phyloP scores from a whole-genome alignment of 306 rosid species.

The Prunus mira region DNA sequence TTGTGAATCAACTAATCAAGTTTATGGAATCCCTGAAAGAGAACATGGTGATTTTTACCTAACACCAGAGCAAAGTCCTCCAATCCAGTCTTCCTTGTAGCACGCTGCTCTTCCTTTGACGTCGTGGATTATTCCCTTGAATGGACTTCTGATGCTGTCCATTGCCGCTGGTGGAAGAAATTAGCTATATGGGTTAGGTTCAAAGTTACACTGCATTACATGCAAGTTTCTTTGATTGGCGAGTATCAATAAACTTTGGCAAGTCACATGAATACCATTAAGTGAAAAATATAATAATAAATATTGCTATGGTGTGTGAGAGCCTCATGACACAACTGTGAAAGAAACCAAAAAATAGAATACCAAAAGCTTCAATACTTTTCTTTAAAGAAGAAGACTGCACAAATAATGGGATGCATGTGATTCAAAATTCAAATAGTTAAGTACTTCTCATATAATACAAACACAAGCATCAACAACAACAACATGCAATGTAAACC shows the following conservation, averaged over 20 bases:
- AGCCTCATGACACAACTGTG: background rate
- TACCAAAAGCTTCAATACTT: background rate
- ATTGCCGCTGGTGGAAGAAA: constrained; percentile 23
- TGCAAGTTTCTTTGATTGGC: background rate
- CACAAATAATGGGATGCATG: constrained; percentile 14
- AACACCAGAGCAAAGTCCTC: constrained; percentile 50
- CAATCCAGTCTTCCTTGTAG: constrained; percentile 74
- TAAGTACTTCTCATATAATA: background rate
- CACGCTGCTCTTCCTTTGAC: constrained; percentile 67
- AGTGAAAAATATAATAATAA: background rate
- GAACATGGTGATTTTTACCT: constrained; percentile 37
- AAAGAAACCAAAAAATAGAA: constrained; percentile 9
- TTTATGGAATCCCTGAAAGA: background rate
- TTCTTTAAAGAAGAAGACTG: background rate
- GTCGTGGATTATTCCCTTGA: constrained; percentile 62
- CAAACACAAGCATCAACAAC: background rate
- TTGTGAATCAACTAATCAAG: background rate
- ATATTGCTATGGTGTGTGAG: too few species aligned
- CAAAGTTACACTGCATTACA: background rate
- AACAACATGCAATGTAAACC: background rate
- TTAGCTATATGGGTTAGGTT: background rate
- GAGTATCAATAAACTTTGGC: background rate
- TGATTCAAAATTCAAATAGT: background rate
- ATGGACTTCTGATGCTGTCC: constrained; percentile 42
- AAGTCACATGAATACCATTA: background rate